These are phyloP conservation scores for Parascedosporium putredinis DNA, from an alignment of 2,329 filamentous ascomycete genomes.

Conservation along the genomic window DNA sequence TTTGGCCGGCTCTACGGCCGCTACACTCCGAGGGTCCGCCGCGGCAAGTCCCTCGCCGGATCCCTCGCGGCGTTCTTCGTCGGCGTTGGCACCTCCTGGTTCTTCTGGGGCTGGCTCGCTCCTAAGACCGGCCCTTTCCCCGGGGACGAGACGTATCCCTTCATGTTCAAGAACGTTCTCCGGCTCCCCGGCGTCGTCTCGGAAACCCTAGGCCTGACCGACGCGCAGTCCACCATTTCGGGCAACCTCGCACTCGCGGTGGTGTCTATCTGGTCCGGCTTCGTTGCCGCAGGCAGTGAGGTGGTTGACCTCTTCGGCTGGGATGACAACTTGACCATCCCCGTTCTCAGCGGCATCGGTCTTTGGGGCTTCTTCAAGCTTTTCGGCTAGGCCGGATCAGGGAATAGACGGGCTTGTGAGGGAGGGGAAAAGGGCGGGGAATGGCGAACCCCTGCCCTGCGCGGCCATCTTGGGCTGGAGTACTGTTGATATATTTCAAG, in stretches of 20 bases:
- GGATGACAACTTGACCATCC: conserved; percentile 98
- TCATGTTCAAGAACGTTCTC: conserved; percentile 73
- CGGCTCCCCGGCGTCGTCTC: conserved; percentile 54
- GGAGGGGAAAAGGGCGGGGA: too few relatives aligned
- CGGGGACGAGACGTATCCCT: conserved; percentile 57
- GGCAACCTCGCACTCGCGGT: conserved; percentile 66
- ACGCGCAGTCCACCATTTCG: conserved; percentile 49
- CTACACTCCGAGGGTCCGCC: conserved; percentile 75
- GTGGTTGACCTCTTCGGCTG: conserved; percentile 84
- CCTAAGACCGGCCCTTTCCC: conserved; percentile 56
- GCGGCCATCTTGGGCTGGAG: too few relatives aligned
- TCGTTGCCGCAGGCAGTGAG: conserved; percentile 82
- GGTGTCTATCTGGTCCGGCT: conserved; percentile 79
- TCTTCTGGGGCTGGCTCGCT: conserved; percentile 83
- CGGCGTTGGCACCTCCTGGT: conserved; percentile 69
- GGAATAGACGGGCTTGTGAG: not conserved
- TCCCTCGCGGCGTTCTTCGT: conserved; percentile 74
- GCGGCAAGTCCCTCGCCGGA: conserved; percentile 85
- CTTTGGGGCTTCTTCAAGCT: conserved; percentile 86
- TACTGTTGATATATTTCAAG: too few relatives aligned
- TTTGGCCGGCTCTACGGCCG: conserved; percentile 83
- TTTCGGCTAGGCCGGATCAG: conserved; percentile 47
- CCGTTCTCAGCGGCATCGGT: conserved; percentile 76
- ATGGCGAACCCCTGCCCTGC: too few relatives aligned
- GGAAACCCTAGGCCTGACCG: conserved; percentile 49